These are phyloP conservation scores for Stylosanthes scabra DNA, from an alignment of 331 rosid species.

Conservation along the genomic window DNA sequence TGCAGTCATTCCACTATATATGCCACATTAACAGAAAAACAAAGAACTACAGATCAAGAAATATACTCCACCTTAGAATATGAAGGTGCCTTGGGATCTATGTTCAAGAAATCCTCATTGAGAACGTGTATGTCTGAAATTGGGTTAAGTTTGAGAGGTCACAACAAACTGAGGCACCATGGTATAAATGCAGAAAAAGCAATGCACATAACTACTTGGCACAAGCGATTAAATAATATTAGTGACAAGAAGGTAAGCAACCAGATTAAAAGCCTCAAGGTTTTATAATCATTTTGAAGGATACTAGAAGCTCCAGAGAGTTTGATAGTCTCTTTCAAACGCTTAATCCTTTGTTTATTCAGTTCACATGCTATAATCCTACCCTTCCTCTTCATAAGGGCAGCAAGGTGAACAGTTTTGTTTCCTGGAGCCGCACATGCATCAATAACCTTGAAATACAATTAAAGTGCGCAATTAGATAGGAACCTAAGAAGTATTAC, in stretches of 20 bases:
- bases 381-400: constrained; percentile 84
- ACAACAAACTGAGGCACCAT: constrained; percentile 28
- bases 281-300: constrained; percentile 35
- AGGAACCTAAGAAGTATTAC: constrained; percentile 25
- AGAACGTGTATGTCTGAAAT: constrained; percentile 70
- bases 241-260: not conserved
- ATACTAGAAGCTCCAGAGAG: constrained; percentile 94
- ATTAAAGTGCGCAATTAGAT: constrained; percentile 25
- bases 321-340: constrained; percentile 68
- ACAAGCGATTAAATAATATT: constrained; percentile 5
- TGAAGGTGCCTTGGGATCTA: constrained; percentile 63
- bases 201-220: not conserved
- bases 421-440: constrained; percentile 97
- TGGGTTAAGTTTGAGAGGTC: constrained; percentile 51
- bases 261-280: not conserved
- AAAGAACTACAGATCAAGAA: constrained; percentile 26
- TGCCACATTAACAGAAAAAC: not conserved
- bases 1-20: not conserved
- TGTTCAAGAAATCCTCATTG: constrained; percentile 75
- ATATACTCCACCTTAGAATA: constrained; percentile 63
- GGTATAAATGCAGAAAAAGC: constrained; percentile 9
- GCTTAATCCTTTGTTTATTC: constrained; percentile 66
- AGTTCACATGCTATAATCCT: constrained; percentile 84
- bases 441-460: constrained; percentile 83
- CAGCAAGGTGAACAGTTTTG: constrained; percentile 94